Evolutionary conservation across 805 yeast species (phyloP), one percentile per base, ranked within the genome.

Genomic region (Candida boidinii): DNA sequence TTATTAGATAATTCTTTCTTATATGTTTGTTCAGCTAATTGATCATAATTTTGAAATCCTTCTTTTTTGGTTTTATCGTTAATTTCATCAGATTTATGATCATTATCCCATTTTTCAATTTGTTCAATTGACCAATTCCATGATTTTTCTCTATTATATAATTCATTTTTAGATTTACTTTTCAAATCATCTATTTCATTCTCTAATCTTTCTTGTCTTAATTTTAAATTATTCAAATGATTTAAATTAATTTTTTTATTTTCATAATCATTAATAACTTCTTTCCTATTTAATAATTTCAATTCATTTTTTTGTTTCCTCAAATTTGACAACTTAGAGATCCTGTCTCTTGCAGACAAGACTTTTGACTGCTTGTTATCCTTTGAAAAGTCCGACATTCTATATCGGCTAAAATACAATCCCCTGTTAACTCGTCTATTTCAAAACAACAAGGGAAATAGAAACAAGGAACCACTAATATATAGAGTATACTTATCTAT

Each of bases 81-180:
- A n/a, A n/a, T n/a, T 25, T 43, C 42, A 33, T 53, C 57, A 30
- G 44, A 41, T 27, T 45, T 54, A 35, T 54, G 47, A 33, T 62
- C 65, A 19, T 46, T 56, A 17, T 75, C 70, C 87, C 87, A 80
- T 34, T 60, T 58, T 41, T 76, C 81, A 35, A 74, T 66, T 33
- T 82, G 83, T 33, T 74, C 81, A 5, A 79, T 66, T 0, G 82
- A 68, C 55, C 73, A 72, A 35, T 71, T 71, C 69, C 71, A 60
- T 31, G 65, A 70, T 33, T 64, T 58, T 34, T 55, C 48, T 17
- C 73, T 54, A 26, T 64, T 70, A 31, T 46, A 54, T 33, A 62
- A 63, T 25, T 58, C 63, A 1, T 68, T 70, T 10, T 45, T 46
- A 10, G 58, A 62, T 22, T 48, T 39, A 3, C 56, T 42, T 19